A percentile compares a stretch with the other conserved stretches of the same genome.
phyloP scores from a whole-genome alignment of 352 stramenopile genomes.

The Phytophthora brassicae region DNA sequence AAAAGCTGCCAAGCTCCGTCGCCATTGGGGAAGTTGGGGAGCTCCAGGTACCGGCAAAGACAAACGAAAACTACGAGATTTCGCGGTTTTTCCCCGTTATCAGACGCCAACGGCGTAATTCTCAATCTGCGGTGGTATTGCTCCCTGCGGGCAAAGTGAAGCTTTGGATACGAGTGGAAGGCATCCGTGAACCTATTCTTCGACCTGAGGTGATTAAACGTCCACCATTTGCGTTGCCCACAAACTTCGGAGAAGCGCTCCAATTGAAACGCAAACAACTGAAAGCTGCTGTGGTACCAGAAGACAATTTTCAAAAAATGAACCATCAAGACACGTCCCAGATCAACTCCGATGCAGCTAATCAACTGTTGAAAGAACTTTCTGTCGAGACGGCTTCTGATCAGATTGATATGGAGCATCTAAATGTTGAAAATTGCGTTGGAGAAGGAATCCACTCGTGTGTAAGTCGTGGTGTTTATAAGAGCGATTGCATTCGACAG shows the following conservation, averaged over 20 bases:
- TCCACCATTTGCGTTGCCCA: conserved; percentile 12
- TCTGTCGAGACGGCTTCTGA: conserved; percentile 6
- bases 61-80: conserved; percentile 28
- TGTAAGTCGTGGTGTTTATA: conserved; percentile 21
- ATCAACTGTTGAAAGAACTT: conserved; percentile 30
- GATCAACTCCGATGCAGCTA: conserved; percentile 2
- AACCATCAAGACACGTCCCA: conserved; percentile 2
- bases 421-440: conserved; percentile 21
- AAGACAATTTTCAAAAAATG: conserved; percentile 13
- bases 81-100: conserved; percentile 36
- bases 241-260: conserved; percentile 37
- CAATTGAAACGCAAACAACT: conserved; percentile 47
- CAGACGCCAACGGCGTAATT: conserved; percentile 4
- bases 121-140: conserved; percentile 1
- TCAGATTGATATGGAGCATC: conserved; percentile 6
- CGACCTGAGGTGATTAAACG: conserved; percentile 9
- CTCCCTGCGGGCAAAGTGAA: conserved; percentile 39
- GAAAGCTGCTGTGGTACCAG: conserved; percentile 34
- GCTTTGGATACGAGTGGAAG: conserved; percentile 33
- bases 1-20: background rate
- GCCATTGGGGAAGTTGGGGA: conserved; percentile 33
- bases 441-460: conserved; percentile 42
- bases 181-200: background rate
- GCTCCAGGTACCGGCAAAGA: conserved; percentile 22
- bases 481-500: background rate